phyloP scores from a whole-genome alignment of 2,329 filamentous ascomycete species.

The Dryadomyces quercivorus region DNA sequence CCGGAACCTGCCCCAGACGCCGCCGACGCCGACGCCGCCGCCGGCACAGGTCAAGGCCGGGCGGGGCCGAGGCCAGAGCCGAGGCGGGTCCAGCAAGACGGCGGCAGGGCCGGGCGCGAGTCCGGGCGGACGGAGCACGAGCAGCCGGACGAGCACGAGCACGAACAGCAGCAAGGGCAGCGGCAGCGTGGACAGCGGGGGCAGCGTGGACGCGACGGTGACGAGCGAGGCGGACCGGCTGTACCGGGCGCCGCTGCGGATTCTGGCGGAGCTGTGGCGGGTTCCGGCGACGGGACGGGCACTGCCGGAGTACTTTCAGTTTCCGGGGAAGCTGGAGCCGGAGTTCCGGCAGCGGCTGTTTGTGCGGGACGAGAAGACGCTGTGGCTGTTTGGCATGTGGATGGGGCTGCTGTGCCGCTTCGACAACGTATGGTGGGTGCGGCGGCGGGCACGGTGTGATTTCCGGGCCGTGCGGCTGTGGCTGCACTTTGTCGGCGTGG shows the following conservation, averaged over 20 bases:
- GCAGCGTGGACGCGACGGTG: neutral
- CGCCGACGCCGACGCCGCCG: neutral
- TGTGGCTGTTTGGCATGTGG: constrained; percentile 17
- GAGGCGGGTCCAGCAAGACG: neutral
- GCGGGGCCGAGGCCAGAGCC: neutral
- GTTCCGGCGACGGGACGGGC: constrained; percentile 7
- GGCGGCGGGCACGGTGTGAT: constrained; percentile 13
- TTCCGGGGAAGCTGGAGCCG: constrained; percentile 11
- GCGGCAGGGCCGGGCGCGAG: neutral
- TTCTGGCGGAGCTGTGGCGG: constrained; percentile 11
- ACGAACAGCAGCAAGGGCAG: neutral
- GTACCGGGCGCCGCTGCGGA: constrained; percentile 12
- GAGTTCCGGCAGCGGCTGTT: constrained; percentile 11
- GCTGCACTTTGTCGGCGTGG: constrained; percentile 12
- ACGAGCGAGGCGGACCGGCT: constrained; percentile 8
- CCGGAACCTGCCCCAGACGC: neutral
- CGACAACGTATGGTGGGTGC: constrained; percentile 12
- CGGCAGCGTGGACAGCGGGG: neutral
- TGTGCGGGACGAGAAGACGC: constrained; percentile 12
- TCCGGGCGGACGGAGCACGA: neutral
- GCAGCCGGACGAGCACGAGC: neutral
- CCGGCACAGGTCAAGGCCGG: neutral
- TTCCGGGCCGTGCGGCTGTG: constrained; percentile 14
- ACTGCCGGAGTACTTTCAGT: constrained; percentile 13
- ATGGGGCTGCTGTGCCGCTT: constrained; percentile 15